phyloP scores from a whole-genome alignment of 129 eudicot genomes.

The Pseudognaphalium luteoalbum region DNA sequence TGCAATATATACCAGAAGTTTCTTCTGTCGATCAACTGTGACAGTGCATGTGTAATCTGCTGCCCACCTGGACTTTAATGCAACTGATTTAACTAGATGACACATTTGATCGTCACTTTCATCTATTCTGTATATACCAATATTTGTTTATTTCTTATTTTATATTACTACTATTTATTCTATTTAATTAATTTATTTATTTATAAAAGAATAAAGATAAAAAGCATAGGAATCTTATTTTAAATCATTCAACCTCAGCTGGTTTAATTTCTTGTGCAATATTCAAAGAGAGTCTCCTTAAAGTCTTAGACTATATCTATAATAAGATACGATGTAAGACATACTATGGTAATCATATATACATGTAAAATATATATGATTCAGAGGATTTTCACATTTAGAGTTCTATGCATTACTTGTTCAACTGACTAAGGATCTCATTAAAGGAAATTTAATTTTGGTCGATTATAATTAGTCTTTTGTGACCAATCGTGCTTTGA shows the following conservation, averaged over 20 bases:
- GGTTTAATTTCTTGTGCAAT: neutral
- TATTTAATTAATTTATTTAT: too few species aligned
- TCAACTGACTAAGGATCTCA: too few species aligned
- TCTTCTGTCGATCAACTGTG: slow-evolving; percentile 14
- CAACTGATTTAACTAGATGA: neutral
- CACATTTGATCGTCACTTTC: slow-evolving; percentile 7
- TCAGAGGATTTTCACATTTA: too few species aligned
- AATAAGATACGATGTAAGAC: too few species aligned
- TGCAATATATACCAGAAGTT: slow-evolving; percentile 10
- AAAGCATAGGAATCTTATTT: neutral
- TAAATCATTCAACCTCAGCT: neutral
- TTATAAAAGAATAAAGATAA: too few species aligned
- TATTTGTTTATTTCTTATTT: neutral
- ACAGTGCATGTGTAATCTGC: slow-evolving; percentile 21
- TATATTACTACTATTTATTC: neutral
- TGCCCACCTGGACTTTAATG: slow-evolving; percentile 28
- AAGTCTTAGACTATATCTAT: too few species aligned
- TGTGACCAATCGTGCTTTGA: too few species aligned
- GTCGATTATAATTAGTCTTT: too few species aligned
- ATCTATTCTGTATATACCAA: neutral
- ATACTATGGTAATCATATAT: too few species aligned
- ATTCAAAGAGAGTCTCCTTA: neutral
- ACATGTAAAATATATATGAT: too few species aligned
- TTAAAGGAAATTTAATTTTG: too few species aligned
- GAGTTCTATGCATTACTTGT: too few species aligned